Base-by-base conservation (phyloP, 1,139 yeast genomes). In the Saccharomyces hybrid region DNA sequence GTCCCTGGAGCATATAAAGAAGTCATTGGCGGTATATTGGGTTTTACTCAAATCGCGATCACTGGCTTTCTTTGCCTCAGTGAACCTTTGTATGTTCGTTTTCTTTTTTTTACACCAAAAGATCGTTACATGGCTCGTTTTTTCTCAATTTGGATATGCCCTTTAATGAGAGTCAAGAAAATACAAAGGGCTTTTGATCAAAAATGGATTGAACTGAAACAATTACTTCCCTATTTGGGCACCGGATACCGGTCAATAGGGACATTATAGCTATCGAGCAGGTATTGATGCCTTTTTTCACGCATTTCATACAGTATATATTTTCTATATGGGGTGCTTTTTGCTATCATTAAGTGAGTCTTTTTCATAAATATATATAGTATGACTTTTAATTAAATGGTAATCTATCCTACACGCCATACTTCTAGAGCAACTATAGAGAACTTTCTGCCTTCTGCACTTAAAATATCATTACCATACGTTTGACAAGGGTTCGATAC, bases 391-490 rank as follows among this genome's bases (percentile, higher is more conserved):
- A 38, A 38, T 9, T 11, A 38, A 13, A 8, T 38, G 25, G 20
- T 20, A 25, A 20, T 3, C 56, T 56, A 67, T 8, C 87, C 86
- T 6, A 88, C 77, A 58, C 86, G 78, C 99, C 99, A 93, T 0
- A 93, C 79, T 66, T 93, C 99, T 48, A 93, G 73, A 0, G 88
- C 93, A 52, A 85, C 72, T 3, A 93, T 82, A 55, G 79, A 80
- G 70, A 93, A 93, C 63, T 82, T 84, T 2, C 71, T 67, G n/a
- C 83, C 82, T 48, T 80, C 79, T 13, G 71, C 73, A 59, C 84
- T 83, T 59, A 93, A 75, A 1, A 86, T 81, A 60, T 89, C 97
- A 69, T 93, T 93, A 2, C 96, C 97, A 75, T 88, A 93, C 0
- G 99, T 95, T 30, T 82, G 82, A 55, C 95, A 86, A 2, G 81